phyloP scores from a whole-genome alignment of 257 asterid genomes.

The Solanum okadae region DNA sequence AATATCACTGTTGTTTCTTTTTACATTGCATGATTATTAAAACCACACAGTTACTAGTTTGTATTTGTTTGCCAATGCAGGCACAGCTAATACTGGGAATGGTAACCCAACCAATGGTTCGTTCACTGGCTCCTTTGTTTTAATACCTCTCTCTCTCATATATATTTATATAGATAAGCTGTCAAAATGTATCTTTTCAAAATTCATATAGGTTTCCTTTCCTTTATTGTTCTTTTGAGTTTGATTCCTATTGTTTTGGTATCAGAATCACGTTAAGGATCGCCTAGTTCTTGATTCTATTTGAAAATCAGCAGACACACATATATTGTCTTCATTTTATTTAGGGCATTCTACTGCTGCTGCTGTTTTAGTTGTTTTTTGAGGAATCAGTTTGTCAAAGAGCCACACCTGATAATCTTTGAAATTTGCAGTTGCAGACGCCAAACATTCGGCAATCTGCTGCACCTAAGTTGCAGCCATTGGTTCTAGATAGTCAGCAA shows the following conservation, averaged over 20 bases:
- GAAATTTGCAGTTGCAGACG: slow-evolving; percentile 61
- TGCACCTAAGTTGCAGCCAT: slow-evolving; percentile 27
- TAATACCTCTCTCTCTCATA: neutral
- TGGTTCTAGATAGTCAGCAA: slow-evolving; percentile 31
- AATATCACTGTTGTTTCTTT: neutral
- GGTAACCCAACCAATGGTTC: slow-evolving; percentile 76
- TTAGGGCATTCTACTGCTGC: neutral
- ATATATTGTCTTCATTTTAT: neutral
- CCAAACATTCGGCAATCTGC: slow-evolving; percentile 59
- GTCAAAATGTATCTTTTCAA: neutral
- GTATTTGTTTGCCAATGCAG: slow-evolving; percentile 33
- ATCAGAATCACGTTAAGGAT: neutral
- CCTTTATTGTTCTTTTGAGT: neutral
- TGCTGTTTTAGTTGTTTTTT: neutral
- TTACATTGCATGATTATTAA: neutral
- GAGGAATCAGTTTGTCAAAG: slow-evolving; percentile 4
- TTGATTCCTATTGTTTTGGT: neutral
- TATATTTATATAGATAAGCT: neutral
- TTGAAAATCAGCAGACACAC: neutral
- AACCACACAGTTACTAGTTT: neutral
- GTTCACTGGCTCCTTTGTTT: slow-evolving; percentile 13
- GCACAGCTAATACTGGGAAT: slow-evolving; percentile 72
- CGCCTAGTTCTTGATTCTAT: neutral
- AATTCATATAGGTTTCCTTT: neutral
- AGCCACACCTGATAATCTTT: slow-evolving; percentile 10